A percentile compares a stretch with the other conserved stretches of the same genome.
Evolutionary conservation across 2,329 filamentous ascomycete species (phyloP).

Genomic region (Arthroderma sp.): DNA sequence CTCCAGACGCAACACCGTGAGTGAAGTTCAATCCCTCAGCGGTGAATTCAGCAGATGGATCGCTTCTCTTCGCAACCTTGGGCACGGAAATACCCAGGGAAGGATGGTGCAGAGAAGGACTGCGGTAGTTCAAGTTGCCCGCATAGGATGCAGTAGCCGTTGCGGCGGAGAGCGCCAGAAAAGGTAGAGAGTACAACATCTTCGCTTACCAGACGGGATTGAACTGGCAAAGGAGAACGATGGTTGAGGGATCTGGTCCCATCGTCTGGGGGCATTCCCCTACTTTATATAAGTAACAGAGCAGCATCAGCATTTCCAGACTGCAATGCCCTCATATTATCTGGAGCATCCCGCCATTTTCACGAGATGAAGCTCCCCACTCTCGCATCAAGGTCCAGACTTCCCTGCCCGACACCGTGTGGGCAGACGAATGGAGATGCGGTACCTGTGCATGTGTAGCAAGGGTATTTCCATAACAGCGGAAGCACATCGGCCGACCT

Average conservation of each 20-base stretch:
- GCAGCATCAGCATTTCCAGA: background rate
- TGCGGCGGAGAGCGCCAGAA: slow-evolving; percentile 9
- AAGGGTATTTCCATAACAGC: background rate
- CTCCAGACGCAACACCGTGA: slow-evolving; percentile 46
- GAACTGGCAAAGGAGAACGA: background rate
- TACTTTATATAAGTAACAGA: background rate
- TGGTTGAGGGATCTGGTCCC: background rate
- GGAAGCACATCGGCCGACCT: background rate
- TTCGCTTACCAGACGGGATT: background rate
- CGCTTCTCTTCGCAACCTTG: slow-evolving; percentile 47
- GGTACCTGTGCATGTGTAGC: background rate
- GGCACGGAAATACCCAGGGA: slow-evolving; percentile 53
- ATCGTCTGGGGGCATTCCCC: background rate
- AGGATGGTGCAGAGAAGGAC: slow-evolving; percentile 53
- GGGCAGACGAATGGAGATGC: background rate
- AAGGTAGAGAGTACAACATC: background rate
- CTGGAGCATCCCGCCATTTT: background rate
- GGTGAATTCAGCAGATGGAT: slow-evolving; percentile 34
- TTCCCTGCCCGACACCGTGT: background rate
- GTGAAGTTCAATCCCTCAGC: slow-evolving; percentile 48
- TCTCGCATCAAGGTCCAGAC: background rate
- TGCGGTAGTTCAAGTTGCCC: slow-evolving; percentile 42
- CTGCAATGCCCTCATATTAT: background rate
- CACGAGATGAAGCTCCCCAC: background rate
- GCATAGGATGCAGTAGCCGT: slow-evolving; percentile 10